Evolutionary conservation across 2,329 filamentous ascomycete genomes (phyloP).

Genomic region (Mycogone perniciosa): DNA sequence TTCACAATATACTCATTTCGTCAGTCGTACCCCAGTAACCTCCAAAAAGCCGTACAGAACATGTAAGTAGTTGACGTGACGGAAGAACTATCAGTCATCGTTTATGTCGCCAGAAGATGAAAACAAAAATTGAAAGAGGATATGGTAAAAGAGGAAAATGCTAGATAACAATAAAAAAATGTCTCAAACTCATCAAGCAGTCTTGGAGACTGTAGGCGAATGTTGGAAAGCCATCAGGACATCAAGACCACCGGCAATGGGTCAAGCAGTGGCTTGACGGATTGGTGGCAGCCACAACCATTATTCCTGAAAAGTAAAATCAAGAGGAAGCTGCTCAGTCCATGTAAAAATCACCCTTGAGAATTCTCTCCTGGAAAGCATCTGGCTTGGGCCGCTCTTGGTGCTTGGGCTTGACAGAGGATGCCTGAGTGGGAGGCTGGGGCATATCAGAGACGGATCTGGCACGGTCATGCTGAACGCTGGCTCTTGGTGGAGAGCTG

Average conservation of each 20-base stretch:
- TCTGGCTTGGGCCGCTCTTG: conserved; percentile 67
- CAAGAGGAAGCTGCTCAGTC: conserved; percentile 46
- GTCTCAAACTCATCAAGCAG: no score
- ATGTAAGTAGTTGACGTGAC: neutral
- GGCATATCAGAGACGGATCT: conserved; percentile 64
- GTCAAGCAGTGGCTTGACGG: no score
- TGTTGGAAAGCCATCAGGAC: no score
- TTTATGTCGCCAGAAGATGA: no score
- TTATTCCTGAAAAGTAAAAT: neutral
- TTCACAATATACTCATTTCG: neutral
- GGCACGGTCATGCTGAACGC: conserved; percentile 54
- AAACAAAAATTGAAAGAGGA: no score
- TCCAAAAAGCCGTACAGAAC: neutral
- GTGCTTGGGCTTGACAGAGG: conserved; percentile 37
- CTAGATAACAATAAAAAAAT: no score
- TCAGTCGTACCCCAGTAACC: neutral
- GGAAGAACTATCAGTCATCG: neutral
- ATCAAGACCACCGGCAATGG: no score
- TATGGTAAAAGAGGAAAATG: neutral
- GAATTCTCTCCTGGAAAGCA: conserved; percentile 91
- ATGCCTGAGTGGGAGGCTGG: conserved; percentile 46
- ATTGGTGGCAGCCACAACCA: neutral
- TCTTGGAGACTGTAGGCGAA: no score
- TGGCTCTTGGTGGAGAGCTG: conserved; percentile 32
- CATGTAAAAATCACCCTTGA: conserved; percentile 98